These are phyloP conservation scores for Saccharomycopsis malanga DNA, from an alignment of 805 yeast species.

Conservation along the genomic window DNA sequence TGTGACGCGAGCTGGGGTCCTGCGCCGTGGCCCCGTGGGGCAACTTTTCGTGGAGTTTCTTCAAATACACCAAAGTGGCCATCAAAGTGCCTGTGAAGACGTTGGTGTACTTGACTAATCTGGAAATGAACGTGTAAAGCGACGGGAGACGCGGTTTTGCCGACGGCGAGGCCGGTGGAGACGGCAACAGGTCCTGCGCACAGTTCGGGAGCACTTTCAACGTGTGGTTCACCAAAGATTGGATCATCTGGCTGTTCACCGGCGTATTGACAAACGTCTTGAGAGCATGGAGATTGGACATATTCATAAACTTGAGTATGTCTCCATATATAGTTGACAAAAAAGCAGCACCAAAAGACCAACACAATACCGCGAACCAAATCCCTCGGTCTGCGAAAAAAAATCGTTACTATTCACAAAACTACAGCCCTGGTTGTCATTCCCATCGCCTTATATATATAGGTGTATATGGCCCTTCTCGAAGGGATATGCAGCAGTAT, in stretches of 20 bases:
- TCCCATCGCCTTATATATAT: no score
- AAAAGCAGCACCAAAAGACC: constrained; percentile 1
- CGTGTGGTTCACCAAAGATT: constrained; percentile 19
- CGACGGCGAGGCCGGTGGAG: constrained; percentile 36
- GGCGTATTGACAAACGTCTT: constrained; percentile 16
- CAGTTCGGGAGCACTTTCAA: constrained; percentile 20
- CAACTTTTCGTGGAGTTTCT: constrained; percentile 64
- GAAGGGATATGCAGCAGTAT: no score
- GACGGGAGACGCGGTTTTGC: constrained; percentile 31
- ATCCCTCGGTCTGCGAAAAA: no score
- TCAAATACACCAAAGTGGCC: constrained; percentile 82
- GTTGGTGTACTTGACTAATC: constrained; percentile 70
- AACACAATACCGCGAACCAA: no score
- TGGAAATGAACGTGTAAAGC: constrained; percentile 59
- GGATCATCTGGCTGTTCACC: constrained; percentile 21
- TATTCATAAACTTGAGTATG: constrained; percentile 3
- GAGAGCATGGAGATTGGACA: constrained; percentile 22
- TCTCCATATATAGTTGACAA: no score
- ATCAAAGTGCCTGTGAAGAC: constrained; percentile 93
- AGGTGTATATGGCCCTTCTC: no score
- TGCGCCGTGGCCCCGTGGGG: constrained; percentile 90
- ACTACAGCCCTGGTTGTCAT: no score
- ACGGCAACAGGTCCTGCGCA: constrained; percentile 23
- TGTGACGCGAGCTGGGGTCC: constrained; percentile 80
- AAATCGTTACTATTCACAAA: no score